Evolutionary conservation across 441 rosid genomes (phyloP), one percentile per base, ranked within the genome.

Genomic region (Pelargonium citronellum): DNA sequence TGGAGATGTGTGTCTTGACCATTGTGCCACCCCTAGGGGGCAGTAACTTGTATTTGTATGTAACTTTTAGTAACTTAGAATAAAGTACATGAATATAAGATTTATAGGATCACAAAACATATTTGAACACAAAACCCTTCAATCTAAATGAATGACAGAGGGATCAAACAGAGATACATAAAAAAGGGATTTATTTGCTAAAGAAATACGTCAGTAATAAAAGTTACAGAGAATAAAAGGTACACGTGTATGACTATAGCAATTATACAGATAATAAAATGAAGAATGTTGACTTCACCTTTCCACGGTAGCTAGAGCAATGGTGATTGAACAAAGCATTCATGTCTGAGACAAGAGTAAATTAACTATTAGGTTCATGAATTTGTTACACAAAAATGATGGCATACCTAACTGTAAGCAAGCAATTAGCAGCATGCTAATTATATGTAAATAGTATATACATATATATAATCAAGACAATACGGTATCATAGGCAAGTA

Each of bases 271-370:
- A 67, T 58, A 49, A 46, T 7, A 60, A 68, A 64, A 69, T 1
- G 37, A 69, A 69, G 60, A 64, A 41, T 37, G 58, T 49, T 17
- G 24, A 72, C 69, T 83, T 3, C 66, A 93, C 98, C 94, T 91
- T 93, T 79, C 98, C 98, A 79, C 79, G 74, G 74, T 91, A 86
- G 81, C 89, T 93, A 60, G 79, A 51, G 69, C 92, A 91, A 37
- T 78, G 84, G 72, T 68, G 88, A 84, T 80, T 91, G 83, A 89
- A 93, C 71, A 87, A 80, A 62, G 85, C 85, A 81, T 86, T 91
- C 77, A 93, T 87, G 67, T 91, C 98, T 93, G 92, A 64, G 76
- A 77, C 19, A 58, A 24, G 13, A 62, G 43, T 24, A 62, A 3
- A 27, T 12, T 24, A n/a, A 17, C 49, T 7, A 66, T 47, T 71